phyloP scores from a whole-genome alignment of 2,329 filamentous ascomycete genomes.

The Orbilia oligospora region DNA sequence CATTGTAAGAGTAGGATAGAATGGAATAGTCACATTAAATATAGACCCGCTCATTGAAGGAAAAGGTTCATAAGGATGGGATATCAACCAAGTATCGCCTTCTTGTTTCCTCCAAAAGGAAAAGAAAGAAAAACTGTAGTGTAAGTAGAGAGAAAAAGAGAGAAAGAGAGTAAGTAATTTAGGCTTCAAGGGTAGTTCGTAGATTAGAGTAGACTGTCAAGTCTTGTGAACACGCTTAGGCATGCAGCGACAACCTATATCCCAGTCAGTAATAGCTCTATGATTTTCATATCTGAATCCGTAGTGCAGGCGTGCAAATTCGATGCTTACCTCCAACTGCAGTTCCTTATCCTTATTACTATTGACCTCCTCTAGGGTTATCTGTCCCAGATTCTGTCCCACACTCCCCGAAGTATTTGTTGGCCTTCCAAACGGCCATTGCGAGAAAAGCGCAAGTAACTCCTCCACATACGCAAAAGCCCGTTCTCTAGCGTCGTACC shows the following conservation, averaged over 20 bases:
- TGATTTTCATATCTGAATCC: neutral
- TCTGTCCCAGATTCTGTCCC: constrained; percentile 90
- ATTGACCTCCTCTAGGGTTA: constrained; percentile 88
- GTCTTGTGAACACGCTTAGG: constrained; percentile 94
- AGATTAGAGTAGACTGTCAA: constrained; percentile 88
- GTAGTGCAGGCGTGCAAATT: neutral
- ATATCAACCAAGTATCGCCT: constrained; percentile 35
- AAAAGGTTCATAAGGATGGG: constrained; percentile 41
- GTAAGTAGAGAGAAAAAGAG: constrained; percentile 3
- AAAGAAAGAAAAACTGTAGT: constrained; percentile 7
- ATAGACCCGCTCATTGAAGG: constrained; percentile 55
- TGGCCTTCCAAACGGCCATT: constrained; percentile 94
- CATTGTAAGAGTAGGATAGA: constrained; percentile 19
- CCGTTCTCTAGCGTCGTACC: constrained; percentile 92
- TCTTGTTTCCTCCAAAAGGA: constrained; percentile 21
- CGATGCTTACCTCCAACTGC: constrained; percentile 85
- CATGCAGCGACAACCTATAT: constrained; percentile 86
- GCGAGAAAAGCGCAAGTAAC: constrained; percentile 93
- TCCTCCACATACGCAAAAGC: constrained; percentile 98
- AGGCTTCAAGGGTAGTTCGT: neutral
- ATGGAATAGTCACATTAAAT: constrained; percentile 46
- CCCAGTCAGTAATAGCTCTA: constrained; percentile 5
- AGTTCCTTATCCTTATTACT: constrained; percentile 92
- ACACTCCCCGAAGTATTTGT: constrained; percentile 81
- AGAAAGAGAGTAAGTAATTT: neutral